Evolutionary conservation across 495 filamentous ascomycete genomes (phyloP), one percentile per base, ranked within the genome.

Genomic region (Annulohypoxylon maeteangense): DNA sequence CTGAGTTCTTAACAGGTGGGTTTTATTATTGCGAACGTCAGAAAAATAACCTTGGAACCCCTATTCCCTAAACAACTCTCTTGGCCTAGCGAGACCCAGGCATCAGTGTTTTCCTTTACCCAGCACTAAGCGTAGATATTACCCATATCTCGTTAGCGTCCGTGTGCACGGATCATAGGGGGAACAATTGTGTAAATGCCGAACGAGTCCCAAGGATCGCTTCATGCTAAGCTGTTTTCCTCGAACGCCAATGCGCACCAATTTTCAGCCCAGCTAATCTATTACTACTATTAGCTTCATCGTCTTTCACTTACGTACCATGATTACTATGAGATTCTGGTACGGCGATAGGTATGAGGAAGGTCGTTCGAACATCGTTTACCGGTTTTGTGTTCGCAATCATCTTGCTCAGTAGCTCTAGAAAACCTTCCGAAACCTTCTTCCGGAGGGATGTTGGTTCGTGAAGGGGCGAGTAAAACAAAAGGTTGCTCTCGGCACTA

Each of bases 21-120:
- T 68, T 68, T 65, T 68, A 73, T 65, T 68, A 73, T 68, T 73
- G 53, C 50, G 70, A 68, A 72, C 65, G 55, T 68, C 55, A 72
- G 32, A 57, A 51, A 23, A 32, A 38, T n/a, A 40, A 40, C 14
- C 27, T 29, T 29, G 27, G 27, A 25, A 34, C 54, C 32, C 34
- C 54, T 51, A 51, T 51, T 51, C 22, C 22, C 0, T 50, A 27
- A 22, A 22, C 18, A 47, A 47, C 47, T 27, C 14, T 14, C 16
- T 31, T 34, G 16, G 29, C 12, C 12, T 14, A 51, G 14, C 40
- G 22, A 60, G 62, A 20, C 42, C 47, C 56, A 65, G 67, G 61
- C 67, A 70, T 48, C 67, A 70, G 62, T 55, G 36, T 36, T 42
- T 62, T 34, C 23, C 14, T 38, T 32, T 40, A 40, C 54, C 23